Evolutionary conservation across 2,329 filamentous ascomycete genomes (phyloP), one percentile per base, ranked within the genome.

Genomic region (Hymenoscyphus infarciens): DNA sequence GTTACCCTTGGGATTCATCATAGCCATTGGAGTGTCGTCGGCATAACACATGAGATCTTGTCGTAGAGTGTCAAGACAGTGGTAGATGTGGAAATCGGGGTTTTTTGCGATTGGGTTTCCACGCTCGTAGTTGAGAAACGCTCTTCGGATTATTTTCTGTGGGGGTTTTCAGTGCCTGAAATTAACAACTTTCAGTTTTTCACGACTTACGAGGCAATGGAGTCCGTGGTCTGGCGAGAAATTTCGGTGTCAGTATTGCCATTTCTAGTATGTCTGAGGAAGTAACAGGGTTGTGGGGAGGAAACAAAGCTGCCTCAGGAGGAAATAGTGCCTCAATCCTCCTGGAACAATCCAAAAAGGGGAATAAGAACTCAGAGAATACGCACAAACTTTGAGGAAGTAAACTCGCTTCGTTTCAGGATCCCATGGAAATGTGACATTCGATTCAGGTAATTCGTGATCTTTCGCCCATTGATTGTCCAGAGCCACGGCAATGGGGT

Each of bases 1-100:
- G n/a, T 59, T 33, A 19, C 39, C 22, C 13, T 54, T 39, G 31
- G 33, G 39, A 39, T 57, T 27, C n/a, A 35, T 39, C 15, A 57
- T 57, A n/a, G 57, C 45, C 6, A 60, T 53, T 5, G 59, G 16
- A n/a, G 58, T 60, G n/a, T 63, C 59, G 45, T 62, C 60, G 0
- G 63, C 60, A 25, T 39, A 60, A 57, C 63, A 64, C 57, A 64
- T 62, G 13, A 64, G 52, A 29, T 59, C 58, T 56, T 62, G 60
- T 13, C 63, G 60, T 8, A 64, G 19, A 8, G 39, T 38, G 1
- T 64, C 63, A 3, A 64, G 35, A 55, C 63, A 64, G 39, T 64
- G 63, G n/a, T 57, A 54, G 3, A 52, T 31, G 15, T 63, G 62
- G 11, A 25, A 33, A 57, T 57, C 27, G 8, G 55, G 55, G 55